Evolutionary conservation across 1,284 basidiomycete genomes (phyloP).

Genomic region (Trametes polyzona): DNA sequence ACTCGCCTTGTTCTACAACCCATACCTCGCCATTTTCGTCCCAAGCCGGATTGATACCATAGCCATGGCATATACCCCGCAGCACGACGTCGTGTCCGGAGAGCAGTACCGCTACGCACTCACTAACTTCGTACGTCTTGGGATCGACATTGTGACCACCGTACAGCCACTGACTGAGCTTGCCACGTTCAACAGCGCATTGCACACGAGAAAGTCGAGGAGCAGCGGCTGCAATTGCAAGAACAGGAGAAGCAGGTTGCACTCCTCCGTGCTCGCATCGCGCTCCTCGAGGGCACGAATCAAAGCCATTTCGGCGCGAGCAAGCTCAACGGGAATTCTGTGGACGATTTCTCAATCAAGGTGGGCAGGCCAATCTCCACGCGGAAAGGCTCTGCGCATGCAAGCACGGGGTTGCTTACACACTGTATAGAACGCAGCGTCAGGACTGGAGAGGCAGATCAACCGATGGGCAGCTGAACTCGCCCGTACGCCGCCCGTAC

Average conservation of each 20-base stretch:
- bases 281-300: conserved; percentile 66
- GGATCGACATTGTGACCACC: background rate
- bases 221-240: conserved; percentile 75
- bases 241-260: conserved; percentile 84
- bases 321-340: conserved; percentile 58
- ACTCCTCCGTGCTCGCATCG: conserved; percentile 67
- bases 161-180: background rate
- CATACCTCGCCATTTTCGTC: background rate
- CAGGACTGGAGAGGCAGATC: conserved; percentile 75
- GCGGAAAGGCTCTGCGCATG: background rate
- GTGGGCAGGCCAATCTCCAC: conserved; percentile 40
- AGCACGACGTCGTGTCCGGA: conserved; percentile 61
- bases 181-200: too few relatives aligned
- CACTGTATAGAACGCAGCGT: conserved; percentile 64
- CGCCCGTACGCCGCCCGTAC: conserved; percentile 57
- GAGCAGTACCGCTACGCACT: conserved; percentile 81
- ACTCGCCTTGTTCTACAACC: background rate
- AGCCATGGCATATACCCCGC: conserved; percentile 12
- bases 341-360: conserved; percentile 86
- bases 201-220: conserved; percentile 85
- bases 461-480: conserved; percentile 84
- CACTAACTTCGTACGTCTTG: conserved; percentile 70
- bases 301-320: conserved; percentile 35
- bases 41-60: background rate
- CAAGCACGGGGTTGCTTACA: background rate